Base-by-base conservation (phyloP, 257 asterid species). In the Leonotis leonurus region DNA sequence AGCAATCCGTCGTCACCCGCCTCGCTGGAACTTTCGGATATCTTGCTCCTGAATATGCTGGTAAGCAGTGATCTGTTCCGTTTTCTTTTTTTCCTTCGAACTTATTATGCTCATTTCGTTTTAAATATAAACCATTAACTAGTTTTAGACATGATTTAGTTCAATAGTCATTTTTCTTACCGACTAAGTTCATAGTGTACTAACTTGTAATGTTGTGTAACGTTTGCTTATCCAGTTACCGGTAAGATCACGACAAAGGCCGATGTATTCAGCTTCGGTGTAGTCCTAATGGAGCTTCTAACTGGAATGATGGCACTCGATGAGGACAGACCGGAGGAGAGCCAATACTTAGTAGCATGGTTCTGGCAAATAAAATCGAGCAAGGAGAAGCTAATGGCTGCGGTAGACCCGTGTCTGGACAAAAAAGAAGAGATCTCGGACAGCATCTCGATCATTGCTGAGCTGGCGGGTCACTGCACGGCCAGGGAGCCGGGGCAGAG, bases 11-110 rank as follows among this genome's bases (percentile, higher is more conserved):
- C 30, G 87, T 77, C 10, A 87, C 96, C 4, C 66, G 81, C 67
- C 78, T 87, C 56, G 95, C 94, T 0, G 96, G 89, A 36, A 88
- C 91, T 1, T 88, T 88, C 35, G 91, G 94, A 30, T 88, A 88
- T 65, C 87, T 88, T 43, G 96, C 96, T 14, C 96, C 96, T 25
- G 96, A 88, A 75, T 88, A 88, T 83, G 96, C 96, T 41, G 90
- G 95, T 87, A 74, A 6, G 39, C 83, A 75, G 26, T 84, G n/a
- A n/a, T n/a, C n/a, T n/a, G n/a, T n/a, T n/a, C n/a, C n/a, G n/a
- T n/a, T n/a, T n/a, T n/a, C n/a, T n/a, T n/a, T n/a, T n/a, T n/a
- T n/a, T n/a, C n/a, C n/a, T n/a, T n/a, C n/a, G n/a, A n/a, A n/a
- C n/a, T n/a, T n/a, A n/a, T n/a, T n/a, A n/a, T n/a, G n/a, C n/a